These are phyloP conservation scores for Heterobasidion parviporum DNA, from an alignment of 1,284 basidiomycete species.

Conservation along the genomic window DNA sequence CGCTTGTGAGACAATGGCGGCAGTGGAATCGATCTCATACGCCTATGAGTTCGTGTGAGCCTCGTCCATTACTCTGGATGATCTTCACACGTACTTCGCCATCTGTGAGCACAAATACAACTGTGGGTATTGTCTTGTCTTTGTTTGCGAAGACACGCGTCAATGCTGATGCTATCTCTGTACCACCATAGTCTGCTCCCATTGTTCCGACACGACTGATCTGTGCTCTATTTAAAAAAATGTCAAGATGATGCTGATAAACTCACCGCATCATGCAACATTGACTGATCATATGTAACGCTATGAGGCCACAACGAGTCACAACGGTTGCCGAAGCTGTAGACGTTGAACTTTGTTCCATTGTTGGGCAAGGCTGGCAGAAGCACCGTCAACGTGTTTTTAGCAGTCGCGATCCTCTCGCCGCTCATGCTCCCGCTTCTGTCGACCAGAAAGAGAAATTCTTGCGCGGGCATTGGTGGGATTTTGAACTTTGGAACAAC, in stretches of 20 bases:
- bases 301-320: conserved; percentile 30
- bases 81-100: conserved; percentile 26
- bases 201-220: conserved; percentile 29
- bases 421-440: conserved; percentile 38
- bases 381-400: conserved; percentile 27
- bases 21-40: conserved; percentile 15
- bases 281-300: conserved; percentile 21
- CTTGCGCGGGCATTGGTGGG: conserved; percentile 27
- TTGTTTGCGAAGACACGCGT: conserved; percentile 24
- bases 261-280: conserved; percentile 32
- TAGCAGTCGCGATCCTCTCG: conserved; percentile 30
- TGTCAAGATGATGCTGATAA: conserved; percentile 4
- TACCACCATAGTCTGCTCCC: conserved; percentile 35
- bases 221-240: background rate
- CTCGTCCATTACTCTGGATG: background rate
- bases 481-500: conserved; percentile 42
- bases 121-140: conserved; percentile 26
- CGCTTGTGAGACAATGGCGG: conserved; percentile 16
- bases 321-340: conserved; percentile 33
- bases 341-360: conserved; percentile 38
- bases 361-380: conserved; percentile 30
- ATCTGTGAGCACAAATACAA: conserved; percentile 47
- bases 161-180: conserved; percentile 36
- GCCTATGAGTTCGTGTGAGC: conserved; percentile 16
- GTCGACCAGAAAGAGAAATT: conserved; percentile 41